Base-by-base conservation (phyloP, 257 asterid species). In the Paraleonurus japonicus region DNA sequence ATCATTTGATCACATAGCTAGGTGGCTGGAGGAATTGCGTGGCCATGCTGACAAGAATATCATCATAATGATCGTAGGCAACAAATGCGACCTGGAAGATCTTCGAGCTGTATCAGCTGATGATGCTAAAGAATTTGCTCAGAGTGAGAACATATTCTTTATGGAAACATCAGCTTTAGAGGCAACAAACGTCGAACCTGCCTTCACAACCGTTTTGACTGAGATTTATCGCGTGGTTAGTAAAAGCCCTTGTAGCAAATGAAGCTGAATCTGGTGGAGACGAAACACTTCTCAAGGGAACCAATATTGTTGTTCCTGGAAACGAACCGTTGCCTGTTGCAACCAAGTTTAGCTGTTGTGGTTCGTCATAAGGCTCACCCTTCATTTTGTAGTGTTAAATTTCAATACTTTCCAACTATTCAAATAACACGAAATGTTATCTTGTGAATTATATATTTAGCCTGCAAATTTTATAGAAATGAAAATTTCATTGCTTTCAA, bases 131-230 rank as follows among this genome's bases (percentile, higher is more conserved):
- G 98, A 92, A 28, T 89, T 85, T 60, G 94, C 96, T 19, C 83
- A 92, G 85, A 84, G 77, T 63, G 96, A 92, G 84, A 88, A 85
- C 78, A 79, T 92, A 32, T 92, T 84, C 86, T 92, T 89, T 61
- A 86, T 86, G 95, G 98, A 92, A 85, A 89, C 97, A 75, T 89
- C 97, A 10, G 97, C 97, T 15, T 87, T 87, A 15, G 95, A 90
- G 79, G 87, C 96, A 53, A 87, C 88, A 30, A 92, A 92, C 53
- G 98, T 92, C 5, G 96, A 92, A 61, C 89, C 90, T 13, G 94
- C 96, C 66, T 92, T 92, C 75, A 26, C 79, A 51, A 86, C 83
- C 24, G 78, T 89, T 41, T 77, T 89, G 43, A 82, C 90, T 7
- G 94, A 89, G 83, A 92, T 92, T 30, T 92, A 89, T 76, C 89